Evolutionary conservation across 306 rosid species (phyloP), one percentile per base, ranked within the genome.

Genomic region (cucumber (Cucumis sativus)): DNA sequence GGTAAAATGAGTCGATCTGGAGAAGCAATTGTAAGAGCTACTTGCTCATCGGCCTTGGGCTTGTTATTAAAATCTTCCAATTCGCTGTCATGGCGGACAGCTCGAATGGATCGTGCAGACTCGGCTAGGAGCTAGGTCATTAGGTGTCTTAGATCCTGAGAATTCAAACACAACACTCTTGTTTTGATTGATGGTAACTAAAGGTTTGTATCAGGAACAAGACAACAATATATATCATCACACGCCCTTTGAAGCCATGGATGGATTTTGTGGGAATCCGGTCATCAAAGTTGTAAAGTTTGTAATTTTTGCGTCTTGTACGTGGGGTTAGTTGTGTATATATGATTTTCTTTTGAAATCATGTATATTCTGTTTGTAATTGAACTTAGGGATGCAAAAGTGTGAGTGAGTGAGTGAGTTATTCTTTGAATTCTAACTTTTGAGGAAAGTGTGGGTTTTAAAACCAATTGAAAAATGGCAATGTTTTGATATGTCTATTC

Each of bases 1-100:
- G 92, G 97, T 14, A 85, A 88, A 84, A 77, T 92, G 92, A 88
- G 95, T 70, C 91, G 85, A 63, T 95, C 97, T 20, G 81, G 90
- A 8, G 98, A 90, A 84, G 88, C 88, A 60, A 82, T 89, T 35
- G 97, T 92, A 58, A 92, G 98, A 88, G 97, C 97, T 75, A 90
- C 98, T 12, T 82, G 97, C 80, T 88, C 92, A 71, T 83, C 93
- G 7, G 93, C 98, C 41, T 83, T 94, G 70, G 98, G 97, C 75
- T 82, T 92, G 93, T 81, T 95, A 61, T 81, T 92, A 62, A 95
- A 95, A 85, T 92, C 89, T 69, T 75, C 93, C 70, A 88, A 90
- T 81, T 84, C 86, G 25, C 78, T 74, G 76, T 86, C 89, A 18
- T 91, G 89, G 92, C 84, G 83, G 83, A 75, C 84, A 21, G 85